Base-by-base conservation (phyloP, 2,329 filamentous ascomycete genomes). In the Paecilomyces niveus region DNA sequence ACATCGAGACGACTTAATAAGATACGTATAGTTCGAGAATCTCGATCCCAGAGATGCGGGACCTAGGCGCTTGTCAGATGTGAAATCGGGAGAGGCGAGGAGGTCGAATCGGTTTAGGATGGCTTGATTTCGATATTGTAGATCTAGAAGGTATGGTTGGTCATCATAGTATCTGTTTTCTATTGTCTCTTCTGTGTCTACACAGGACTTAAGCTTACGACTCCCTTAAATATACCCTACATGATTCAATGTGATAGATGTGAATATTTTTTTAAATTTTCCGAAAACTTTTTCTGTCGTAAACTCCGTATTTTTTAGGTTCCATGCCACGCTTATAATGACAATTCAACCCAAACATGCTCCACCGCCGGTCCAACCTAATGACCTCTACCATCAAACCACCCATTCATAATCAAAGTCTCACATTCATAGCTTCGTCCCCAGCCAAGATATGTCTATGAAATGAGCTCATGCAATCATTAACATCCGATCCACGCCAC, bases 401-500 rank as follows among this genome's bases (percentile, higher is more conserved):
- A 18, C 39, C n/a, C 21, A 45, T 45, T 45, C 39, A 45, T 45
- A n/a, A 45, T 45, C 39, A 18, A 45, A 13, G 18, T 45, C 39
- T 45, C 39, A 45, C 39, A 18, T 45, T 45, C 39, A 45, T 45
- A 45, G 39, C 39, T 45, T 45, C 39, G 9, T 45, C 39, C 39
- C 39, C 21, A 52, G 29, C 50, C 10, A 24, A 52, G 11, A 52
- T 26, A 52, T 29, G 50, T 52, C 50, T 52, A 52, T 52, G 50
- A 52, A 52, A 52, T 52, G 50, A 52, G 26, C 50, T 52, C 50
- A 52, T 52, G 50, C 50, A 52, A 52, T 52, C 50, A 29, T 52
- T 52, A 52, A 52, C 50, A 52, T 52, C 21, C 21, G 21, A 29
- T 52, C 50, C 50, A 52, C 50, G 50, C 22, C 22, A 52, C 50